Evolutionary conservation across 352 stramenopile species (phyloP), one percentile per base, ranked within the genome.

Genomic region (Phytophthora chlamydospora): DNA sequence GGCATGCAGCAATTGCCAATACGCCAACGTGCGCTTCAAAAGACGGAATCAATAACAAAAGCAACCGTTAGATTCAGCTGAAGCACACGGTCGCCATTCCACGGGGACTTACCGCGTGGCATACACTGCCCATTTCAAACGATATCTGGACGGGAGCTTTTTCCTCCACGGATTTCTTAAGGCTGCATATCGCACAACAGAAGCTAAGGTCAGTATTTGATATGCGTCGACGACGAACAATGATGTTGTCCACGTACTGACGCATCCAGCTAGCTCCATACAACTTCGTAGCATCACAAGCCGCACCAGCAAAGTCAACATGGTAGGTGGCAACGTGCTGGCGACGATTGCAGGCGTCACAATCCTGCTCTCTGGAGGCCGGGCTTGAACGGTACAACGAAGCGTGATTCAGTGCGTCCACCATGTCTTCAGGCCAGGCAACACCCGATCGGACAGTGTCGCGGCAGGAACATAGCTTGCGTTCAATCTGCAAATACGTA

Each of bases 111-210:
- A 95, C 85, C 43, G 83, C 83, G 50, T 92, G 83, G 16, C 86
- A 95, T 0, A 89, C 73, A 31, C 78, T 90, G n/a, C 86, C 86
- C 56, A 95, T 82, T 54, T 92, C 66, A 47, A 91, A 95, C 6
- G 60, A 72, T 0, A 40, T 50, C 2, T 53, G 43, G 16, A 85
- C 66, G 0, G 73, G 51, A 12, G 66, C 54, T 35, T 66, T 52
- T 21, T 80, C 62, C 8, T 66, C 31, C 34, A 76, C 69, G 14
- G 66, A 52, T 33, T 73, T 47, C 9, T 81, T 77, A 1, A 93
- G 55, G 29, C 76, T 85, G 27, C 31, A 59, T 7, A 54, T 36
- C 34, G 34, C 14, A 50, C 3, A 41, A 33, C 11, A 48, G 21
- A 60, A 7, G 29, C 48, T 34, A 38, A 36, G 31, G 12, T 54